Evolutionary conservation across 352 stramenopile genomes (phyloP), one percentile per base, ranked within the genome.

Genomic region (Globisporangium parvum): DNA sequence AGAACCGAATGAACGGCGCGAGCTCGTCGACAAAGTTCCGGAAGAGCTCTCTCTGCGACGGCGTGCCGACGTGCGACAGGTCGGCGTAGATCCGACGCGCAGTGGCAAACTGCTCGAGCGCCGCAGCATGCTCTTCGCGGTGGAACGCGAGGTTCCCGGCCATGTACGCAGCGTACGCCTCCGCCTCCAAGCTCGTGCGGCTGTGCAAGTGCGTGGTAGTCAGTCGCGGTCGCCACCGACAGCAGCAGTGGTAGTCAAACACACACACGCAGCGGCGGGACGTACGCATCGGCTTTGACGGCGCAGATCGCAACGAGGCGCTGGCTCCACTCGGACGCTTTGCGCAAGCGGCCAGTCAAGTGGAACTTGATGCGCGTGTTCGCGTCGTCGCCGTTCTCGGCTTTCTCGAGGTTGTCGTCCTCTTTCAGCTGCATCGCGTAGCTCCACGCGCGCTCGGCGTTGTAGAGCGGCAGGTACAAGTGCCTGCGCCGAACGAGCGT

Each of bases 391-490:
- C 81, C 78, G 53, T 93, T 72, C 63, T 93, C 81, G n/a, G 80
- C 78, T 69, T 93, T 89, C 52, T 95, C 82, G 51, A 87, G 56
- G 55, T 88, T 91, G 66, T 93, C 85, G 58, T 96, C 83, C 64
- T 84, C 83, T 64, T 91, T 96, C 23, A 96, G 77, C 66, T 96
- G 85, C 87, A 96, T 96, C 8, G 88, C 88, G 65, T 93, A 96
- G 37, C 83, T 87, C 88, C 88, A 97, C 14, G 87, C 86, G 45
- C 88, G 84, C 67, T 97, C 88, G 24, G 88, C 86, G 69, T 93
- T 93, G 72, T 96, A 93, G 51, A 97, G 74, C 47, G 81, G 85
- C 46, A 97, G 57, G 62, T 95, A 91, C 68, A 97, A 57, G 55
- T 92, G 64, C 9, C 70, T 80, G 37, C 4, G 15, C 23, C 24